Evolutionary conservation across 1,284 basidiomycete genomes (phyloP).

Genomic region (Golubevia sp.): DNA sequence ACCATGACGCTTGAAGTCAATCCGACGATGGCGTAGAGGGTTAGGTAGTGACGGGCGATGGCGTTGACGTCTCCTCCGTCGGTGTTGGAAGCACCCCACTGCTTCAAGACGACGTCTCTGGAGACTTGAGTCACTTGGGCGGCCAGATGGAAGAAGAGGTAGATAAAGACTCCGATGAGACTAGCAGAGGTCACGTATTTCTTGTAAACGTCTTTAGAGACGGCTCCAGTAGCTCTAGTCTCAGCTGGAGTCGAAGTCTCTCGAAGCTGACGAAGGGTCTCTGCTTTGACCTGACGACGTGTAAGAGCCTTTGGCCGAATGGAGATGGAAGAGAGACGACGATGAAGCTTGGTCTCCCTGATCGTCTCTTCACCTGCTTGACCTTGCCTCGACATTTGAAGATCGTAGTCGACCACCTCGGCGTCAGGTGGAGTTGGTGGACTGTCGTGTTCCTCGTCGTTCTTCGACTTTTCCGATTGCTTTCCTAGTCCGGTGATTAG

Average conservation of each 20-base stretch:
- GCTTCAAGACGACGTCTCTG: constrained; percentile 55
- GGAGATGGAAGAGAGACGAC: constrained; percentile 34
- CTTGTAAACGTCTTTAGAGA: constrained; percentile 48
- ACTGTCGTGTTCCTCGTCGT: constrained; percentile 29
- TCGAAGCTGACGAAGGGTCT: constrained; percentile 50
- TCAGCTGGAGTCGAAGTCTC: constrained; percentile 49
- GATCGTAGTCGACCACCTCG: constrained; percentile 12
- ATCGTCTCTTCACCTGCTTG: constrained; percentile 20
- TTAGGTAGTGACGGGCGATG: constrained; percentile 43
- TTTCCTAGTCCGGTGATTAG: constrained; percentile 70
- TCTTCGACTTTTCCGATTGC: constrained; percentile 52
- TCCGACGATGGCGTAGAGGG: constrained; percentile 48
- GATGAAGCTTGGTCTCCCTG: constrained; percentile 32
- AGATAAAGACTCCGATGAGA: constrained; percentile 35
- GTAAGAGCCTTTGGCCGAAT: constrained; percentile 44
- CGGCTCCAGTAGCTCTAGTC: constrained; percentile 44
- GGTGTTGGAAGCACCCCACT: constrained; percentile 49
- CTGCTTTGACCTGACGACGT: constrained; percentile 40
- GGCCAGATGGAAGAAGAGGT: constrained; percentile 35
- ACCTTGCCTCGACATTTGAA: constrained; percentile 12
- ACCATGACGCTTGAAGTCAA: constrained; percentile 38
- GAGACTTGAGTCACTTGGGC: constrained; percentile 48
- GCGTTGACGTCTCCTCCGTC: constrained; percentile 17
- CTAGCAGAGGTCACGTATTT: constrained; percentile 44
- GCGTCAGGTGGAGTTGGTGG: neutral